A percentile compares a stretch with the other conserved stretches of the same genome.
Evolutionary conservation across 2,329 filamentous ascomycete species (phyloP).

Genomic region (Parastagonospora nodorum): DNA sequence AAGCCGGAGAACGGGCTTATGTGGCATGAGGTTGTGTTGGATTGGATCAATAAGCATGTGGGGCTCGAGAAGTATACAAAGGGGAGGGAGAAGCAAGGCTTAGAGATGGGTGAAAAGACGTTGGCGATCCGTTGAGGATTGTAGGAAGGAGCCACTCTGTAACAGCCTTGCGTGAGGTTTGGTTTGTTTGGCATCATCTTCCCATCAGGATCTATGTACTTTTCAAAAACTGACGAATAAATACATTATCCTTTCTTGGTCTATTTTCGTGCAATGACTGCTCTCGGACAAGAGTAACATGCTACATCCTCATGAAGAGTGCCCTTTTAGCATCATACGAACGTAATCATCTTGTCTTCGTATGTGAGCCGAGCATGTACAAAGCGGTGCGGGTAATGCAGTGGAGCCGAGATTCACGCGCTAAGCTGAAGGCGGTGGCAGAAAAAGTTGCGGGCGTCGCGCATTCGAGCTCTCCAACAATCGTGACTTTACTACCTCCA

Average conservation of each 20-base stretch:
- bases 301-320: too few relatives aligned
- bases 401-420: background rate
- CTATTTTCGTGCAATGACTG: too few relatives aligned
- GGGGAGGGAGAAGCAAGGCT: constrained; percentile 13
- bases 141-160: background rate
- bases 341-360: too few relatives aligned
- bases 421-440: constrained; percentile 4
- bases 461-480: background rate
- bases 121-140: background rate
- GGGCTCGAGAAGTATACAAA: constrained; percentile 54
- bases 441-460: constrained; percentile 5
- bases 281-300: too few relatives aligned
- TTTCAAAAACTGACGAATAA: too few relatives aligned
- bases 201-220: too few relatives aligned
- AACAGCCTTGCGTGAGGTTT: too few relatives aligned
- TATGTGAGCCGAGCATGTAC: too few relatives aligned
- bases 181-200: too few relatives aligned
- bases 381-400: background rate
- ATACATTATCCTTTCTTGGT: too few relatives aligned
- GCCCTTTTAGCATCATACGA: too few relatives aligned
- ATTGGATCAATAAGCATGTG: constrained; percentile 70
- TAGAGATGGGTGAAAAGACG: background rate
- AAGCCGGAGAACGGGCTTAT: constrained; percentile 90
- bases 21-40: constrained; percentile 86
- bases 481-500: background rate